Base-by-base conservation (phyloP, 164 flowering plant genomes). In the Vitis amurensis region DNA sequence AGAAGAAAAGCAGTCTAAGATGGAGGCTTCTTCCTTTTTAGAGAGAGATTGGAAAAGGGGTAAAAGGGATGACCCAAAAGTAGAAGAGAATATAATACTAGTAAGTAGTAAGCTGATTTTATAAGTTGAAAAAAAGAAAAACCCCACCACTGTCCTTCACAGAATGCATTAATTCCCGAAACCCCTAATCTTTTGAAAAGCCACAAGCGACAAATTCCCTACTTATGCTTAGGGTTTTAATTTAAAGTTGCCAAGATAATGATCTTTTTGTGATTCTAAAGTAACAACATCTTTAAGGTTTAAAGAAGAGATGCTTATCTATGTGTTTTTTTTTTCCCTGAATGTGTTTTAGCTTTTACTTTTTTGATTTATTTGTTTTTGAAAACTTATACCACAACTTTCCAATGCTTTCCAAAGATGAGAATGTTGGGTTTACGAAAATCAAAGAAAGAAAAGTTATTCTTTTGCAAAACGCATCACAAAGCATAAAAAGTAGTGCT, bases 401-500 rank as follows among this genome's bases (percentile, higher is more conserved):
- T 75, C 71, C 76, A 70, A 77, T 74, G 72, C 83, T 78, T 83
- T 83, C 67, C 76, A 77, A 75, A 82, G 85, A 81, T 78, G 82
- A 83, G 88, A 89, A 86, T 87, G 89, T 87, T 79, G 85, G 86
- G 73, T 72, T 77, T 80, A 73, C 67, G 71, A 81, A 82, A 84
- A 82, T 80, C 71, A 77, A 71, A 63, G 73, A 60, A 67, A 31
- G 59, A 76, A 71, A 77, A 71, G 74, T 74, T 74, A 65, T 77
- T 85, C 89, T 84, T 84, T 82, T 76, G 31, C 71, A 70, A 80
- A 77, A 79, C 69, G 75, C 74, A 74, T 79, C 76, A 79, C 52
- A 78, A 73, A 76, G 79, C 89, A 86, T 89, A 72, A 83, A 89
- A 89, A 89, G 93, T 78, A 82, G 89, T 74, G 86, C 78, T 73